A percentile compares a stretch with the other conserved stretches of the same genome.
Evolutionary conservation across 2,329 filamentous ascomycete genomes (phyloP).

Genomic region (Microsporum canis): DNA sequence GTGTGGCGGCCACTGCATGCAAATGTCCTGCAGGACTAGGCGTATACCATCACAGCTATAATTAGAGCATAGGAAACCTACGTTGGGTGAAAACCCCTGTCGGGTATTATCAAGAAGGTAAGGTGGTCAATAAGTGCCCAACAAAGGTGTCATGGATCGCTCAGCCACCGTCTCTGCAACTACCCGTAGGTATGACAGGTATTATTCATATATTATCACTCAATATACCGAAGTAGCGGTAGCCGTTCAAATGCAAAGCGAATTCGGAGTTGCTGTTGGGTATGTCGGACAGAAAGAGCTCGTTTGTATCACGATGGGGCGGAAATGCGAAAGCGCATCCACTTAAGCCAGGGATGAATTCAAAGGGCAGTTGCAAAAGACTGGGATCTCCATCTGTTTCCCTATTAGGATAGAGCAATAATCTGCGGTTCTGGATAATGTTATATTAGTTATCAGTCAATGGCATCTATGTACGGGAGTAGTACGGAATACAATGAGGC

Average conservation of each 20-base stretch:
- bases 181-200: background rate
- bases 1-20: background rate
- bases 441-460: too few species aligned
- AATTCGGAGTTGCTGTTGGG: background rate
- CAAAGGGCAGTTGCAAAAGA: background rate
- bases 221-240: background rate
- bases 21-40: background rate
- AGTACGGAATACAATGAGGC: too few species aligned
- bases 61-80: background rate
- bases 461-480: too few species aligned
- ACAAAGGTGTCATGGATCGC: background rate
- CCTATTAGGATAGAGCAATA: background rate
- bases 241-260: background rate
- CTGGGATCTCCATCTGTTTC: too few species aligned
- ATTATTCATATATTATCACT: background rate
- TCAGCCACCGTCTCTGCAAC: background rate
- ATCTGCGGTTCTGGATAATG: background rate
- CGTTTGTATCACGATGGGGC: background rate
- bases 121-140: background rate
- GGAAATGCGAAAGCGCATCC: background rate
- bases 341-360: background rate
- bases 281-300: background rate
- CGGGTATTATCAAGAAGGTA: background rate
- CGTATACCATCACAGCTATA: background rate
- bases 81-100: background rate